Percentiles rank a stretch among this genome's conserved stretches.
Conservation (phyloP, 2,329 filamentous ascomycete species). For the Magnaporthales sp. region DNA sequence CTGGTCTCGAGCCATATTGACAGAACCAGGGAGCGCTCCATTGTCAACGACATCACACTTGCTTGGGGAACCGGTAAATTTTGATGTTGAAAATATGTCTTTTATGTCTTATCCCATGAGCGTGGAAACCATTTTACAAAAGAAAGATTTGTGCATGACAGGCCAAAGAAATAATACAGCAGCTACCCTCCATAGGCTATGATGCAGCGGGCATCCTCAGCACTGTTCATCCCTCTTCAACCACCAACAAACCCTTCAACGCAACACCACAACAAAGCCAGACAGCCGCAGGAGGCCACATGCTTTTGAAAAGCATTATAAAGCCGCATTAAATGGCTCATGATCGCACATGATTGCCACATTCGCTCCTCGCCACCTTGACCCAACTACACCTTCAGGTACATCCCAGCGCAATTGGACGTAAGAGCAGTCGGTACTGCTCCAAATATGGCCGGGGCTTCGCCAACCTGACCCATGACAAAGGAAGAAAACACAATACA, state of each 20-base stretch:
- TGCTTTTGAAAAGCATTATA: not conserved
- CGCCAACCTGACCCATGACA: not conserved
- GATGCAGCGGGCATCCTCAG: not conserved
- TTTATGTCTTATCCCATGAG: conserved; percentile 9
- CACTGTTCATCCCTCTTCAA: not conserved
- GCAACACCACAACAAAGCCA: not conserved
- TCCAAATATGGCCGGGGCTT: not conserved
- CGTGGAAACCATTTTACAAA: conserved; percentile 11
- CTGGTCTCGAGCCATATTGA: not conserved
- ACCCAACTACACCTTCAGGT: not conserved
- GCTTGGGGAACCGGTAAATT: not conserved
- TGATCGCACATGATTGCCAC: not conserved
- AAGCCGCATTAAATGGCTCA: not conserved
- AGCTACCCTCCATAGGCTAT: not conserved
- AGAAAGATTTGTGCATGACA: conserved; percentile 8
- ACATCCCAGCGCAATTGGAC: not conserved
- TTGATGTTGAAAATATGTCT: not conserved
- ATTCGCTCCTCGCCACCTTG: not conserved
- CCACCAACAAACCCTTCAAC: not conserved
- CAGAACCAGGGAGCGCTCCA: not conserved
- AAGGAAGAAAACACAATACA: not conserved
- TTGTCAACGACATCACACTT: not conserved
- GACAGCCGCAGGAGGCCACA: not conserved
- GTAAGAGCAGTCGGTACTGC: not conserved
- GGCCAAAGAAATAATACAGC: not conserved